phyloP scores from a whole-genome alignment of 306 rosid species.

The Trifolium subterraneum region DNA sequence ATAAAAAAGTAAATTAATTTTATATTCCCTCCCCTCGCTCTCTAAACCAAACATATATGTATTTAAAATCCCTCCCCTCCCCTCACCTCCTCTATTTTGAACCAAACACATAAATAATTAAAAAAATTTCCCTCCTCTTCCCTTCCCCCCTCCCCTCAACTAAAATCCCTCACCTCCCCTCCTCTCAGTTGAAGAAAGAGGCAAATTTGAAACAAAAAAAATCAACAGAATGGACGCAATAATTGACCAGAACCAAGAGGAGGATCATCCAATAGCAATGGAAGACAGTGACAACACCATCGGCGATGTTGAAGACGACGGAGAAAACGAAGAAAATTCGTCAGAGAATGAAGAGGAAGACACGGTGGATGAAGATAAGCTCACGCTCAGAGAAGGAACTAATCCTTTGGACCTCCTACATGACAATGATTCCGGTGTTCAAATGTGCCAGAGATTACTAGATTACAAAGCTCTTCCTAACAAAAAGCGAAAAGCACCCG shows the following conservation, averaged over 20 bases:
- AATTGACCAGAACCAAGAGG: background rate
- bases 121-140: too few relatives aligned
- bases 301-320: background rate
- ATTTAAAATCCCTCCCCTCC: too few relatives aligned
- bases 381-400: conserved; percentile 67
- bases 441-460: conserved; percentile 60
- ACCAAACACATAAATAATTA: too few relatives aligned
- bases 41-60: too few relatives aligned
- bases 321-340: conserved; percentile 20
- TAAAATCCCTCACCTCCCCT: too few relatives aligned
- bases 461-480: conserved; percentile 76
- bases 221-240: too few relatives aligned
- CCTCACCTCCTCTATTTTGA: too few relatives aligned
- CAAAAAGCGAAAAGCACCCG: conserved; percentile 66
- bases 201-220: too few relatives aligned
- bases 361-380: conserved; percentile 57
- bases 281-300: conserved; percentile 6
- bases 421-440: conserved; percentile 55
- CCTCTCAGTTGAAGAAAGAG: too few relatives aligned
- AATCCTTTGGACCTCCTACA: conserved; percentile 70
- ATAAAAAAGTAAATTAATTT: too few relatives aligned
- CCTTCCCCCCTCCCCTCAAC: too few relatives aligned
- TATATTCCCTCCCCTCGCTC: too few relatives aligned
- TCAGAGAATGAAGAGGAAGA: conserved; percentile 43
- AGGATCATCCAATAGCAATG: conserved; percentile 15